Percentiles rank a stretch among this genome's conserved stretches.
Evolutionary conservation across 495 filamentous ascomycete genomes (phyloP).

Genomic region (Penicillium argentinense): DNA sequence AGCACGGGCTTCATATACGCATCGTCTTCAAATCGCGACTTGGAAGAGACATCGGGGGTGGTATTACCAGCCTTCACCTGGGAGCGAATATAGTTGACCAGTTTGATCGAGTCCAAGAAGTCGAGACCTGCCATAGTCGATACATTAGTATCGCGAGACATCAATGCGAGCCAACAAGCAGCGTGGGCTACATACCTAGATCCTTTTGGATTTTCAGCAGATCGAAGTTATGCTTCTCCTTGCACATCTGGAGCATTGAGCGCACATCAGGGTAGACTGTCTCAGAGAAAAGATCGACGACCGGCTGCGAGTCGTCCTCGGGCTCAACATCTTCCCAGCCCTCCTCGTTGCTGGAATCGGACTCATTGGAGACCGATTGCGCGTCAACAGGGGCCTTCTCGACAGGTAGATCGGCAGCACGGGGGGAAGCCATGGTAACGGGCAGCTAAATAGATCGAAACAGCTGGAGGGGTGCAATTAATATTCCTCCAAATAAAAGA

Average conservation of each 20-base stretch:
- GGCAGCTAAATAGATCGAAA: slow-evolving; percentile 4
- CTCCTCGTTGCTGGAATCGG: slow-evolving; percentile 58
- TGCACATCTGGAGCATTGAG: slow-evolving; percentile 72
- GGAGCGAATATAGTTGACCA: slow-evolving; percentile 78
- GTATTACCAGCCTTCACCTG: slow-evolving; percentile 52
- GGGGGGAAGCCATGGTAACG: slow-evolving; percentile 32
- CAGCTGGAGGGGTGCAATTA: background rate
- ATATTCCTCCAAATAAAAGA: too few species aligned
- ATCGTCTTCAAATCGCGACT: slow-evolving; percentile 67
- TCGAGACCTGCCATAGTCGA: slow-evolving; percentile 57
- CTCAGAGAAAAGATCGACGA: slow-evolving; percentile 71
- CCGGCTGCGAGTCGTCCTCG: slow-evolving; percentile 61
- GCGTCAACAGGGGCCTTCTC: slow-evolving; percentile 29
- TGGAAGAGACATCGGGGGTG: slow-evolving; percentile 55
- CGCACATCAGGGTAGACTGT: slow-evolving; percentile 62
- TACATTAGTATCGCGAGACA: background rate
- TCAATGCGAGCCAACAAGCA: background rate
- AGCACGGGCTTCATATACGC: slow-evolving; percentile 76
- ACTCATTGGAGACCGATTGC: slow-evolving; percentile 43
- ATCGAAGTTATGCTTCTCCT: slow-evolving; percentile 71
- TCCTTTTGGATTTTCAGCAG: slow-evolving; percentile 62
- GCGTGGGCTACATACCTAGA: slow-evolving; percentile 54
- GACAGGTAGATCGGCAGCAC: slow-evolving; percentile 17
- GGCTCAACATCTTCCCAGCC: slow-evolving; percentile 82
- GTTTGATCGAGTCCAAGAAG: slow-evolving; percentile 77